A percentile compares a stretch with the other conserved stretches of the same genome.
These are phyloP conservation scores for Vigna angularis DNA, from an alignment of 306 rosid genomes.

Conservation along the genomic window DNA sequence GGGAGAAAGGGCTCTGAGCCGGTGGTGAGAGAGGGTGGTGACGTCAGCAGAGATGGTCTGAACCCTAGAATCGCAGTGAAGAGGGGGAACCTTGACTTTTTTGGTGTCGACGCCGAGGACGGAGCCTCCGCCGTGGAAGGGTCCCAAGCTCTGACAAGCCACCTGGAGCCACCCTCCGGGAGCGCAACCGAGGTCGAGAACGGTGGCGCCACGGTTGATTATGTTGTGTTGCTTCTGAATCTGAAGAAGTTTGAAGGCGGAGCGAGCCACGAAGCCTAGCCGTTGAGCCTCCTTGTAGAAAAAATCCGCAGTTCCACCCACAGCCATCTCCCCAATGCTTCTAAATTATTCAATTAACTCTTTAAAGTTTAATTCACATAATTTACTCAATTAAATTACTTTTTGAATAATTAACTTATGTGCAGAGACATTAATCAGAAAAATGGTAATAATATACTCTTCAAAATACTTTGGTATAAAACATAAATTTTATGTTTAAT, in stretches of 20 bases:
- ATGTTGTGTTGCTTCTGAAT: constrained; percentile 80
- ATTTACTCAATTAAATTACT: too few species aligned
- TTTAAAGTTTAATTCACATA: not conserved
- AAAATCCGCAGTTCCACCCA: constrained; percentile 81
- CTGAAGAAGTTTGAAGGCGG: constrained; percentile 92
- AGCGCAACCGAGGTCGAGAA: constrained; percentile 95
- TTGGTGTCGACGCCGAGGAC: constrained; percentile 87
- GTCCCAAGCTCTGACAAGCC: constrained; percentile 92
- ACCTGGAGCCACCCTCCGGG: constrained; percentile 99
- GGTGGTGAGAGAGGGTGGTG: constrained; percentile 61
- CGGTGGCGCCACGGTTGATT: constrained; percentile 67
- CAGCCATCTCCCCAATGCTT: constrained; percentile 54
- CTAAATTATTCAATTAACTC: not conserved
- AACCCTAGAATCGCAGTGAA: constrained; percentile 84
- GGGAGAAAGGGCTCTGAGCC: constrained; percentile 67
- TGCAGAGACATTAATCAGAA: too few species aligned
- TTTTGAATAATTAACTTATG: too few species aligned
- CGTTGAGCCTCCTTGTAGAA: constrained; percentile 97
- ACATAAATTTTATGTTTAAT: too few species aligned
- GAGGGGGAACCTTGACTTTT: constrained; percentile 85
- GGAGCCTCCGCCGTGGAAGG: constrained; percentile 63
- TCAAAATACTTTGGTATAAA: too few species aligned
- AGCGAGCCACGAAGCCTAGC: constrained; percentile 93
- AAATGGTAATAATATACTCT: too few species aligned
- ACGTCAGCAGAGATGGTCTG: constrained; percentile 78